Evolutionary conservation across 2,329 filamentous ascomycete species (phyloP).

Genomic region (Cladobotryum mycophilum): DNA sequence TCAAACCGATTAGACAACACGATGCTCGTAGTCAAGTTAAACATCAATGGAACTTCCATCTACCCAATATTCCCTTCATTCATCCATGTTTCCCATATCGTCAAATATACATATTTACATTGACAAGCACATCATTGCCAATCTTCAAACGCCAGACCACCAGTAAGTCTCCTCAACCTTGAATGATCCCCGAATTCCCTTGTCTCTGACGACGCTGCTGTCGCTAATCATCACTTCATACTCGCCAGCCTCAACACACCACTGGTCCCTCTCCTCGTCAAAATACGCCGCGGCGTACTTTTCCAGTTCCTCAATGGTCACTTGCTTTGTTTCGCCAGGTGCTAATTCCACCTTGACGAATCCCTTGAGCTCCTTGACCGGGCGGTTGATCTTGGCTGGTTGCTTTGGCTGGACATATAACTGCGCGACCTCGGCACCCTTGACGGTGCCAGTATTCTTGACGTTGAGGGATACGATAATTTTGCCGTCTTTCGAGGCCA

Average conservation of each 20-base stretch:
- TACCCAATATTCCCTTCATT: background rate
- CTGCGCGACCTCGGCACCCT: slow-evolving; percentile 52
- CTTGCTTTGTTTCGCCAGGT: slow-evolving; percentile 51
- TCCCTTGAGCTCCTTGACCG: slow-evolving; percentile 58
- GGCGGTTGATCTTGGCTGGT: slow-evolving; percentile 46
- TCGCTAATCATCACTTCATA: slow-evolving; percentile 58
- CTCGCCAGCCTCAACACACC: slow-evolving; percentile 58
- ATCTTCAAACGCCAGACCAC: slow-evolving; percentile 39
- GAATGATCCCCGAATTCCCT: slow-evolving; percentile 47
- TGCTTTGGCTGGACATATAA: slow-evolving; percentile 50
- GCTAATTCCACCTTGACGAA: slow-evolving; percentile 59
- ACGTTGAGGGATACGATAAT: slow-evolving; percentile 45
- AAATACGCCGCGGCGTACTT: slow-evolving; percentile 66
- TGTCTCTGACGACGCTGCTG: slow-evolving; percentile 45
- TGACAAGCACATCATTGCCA: background rate
- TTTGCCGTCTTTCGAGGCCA: slow-evolving; percentile 41
- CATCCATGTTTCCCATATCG: background rate
- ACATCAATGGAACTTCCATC: no score
- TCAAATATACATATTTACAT: background rate
- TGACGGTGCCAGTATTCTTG: slow-evolving; percentile 52
- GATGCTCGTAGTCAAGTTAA: no score
- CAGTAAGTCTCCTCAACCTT: slow-evolving; percentile 55
- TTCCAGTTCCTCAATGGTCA: slow-evolving; percentile 50
- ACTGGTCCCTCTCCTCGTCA: slow-evolving; percentile 60
- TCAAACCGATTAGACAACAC: no score